Percentiles rank a stretch among this genome's conserved stretches.
Conservation (phyloP, 768 basidiomycete genomes). For the Plicaturopsis crispa region DNA sequence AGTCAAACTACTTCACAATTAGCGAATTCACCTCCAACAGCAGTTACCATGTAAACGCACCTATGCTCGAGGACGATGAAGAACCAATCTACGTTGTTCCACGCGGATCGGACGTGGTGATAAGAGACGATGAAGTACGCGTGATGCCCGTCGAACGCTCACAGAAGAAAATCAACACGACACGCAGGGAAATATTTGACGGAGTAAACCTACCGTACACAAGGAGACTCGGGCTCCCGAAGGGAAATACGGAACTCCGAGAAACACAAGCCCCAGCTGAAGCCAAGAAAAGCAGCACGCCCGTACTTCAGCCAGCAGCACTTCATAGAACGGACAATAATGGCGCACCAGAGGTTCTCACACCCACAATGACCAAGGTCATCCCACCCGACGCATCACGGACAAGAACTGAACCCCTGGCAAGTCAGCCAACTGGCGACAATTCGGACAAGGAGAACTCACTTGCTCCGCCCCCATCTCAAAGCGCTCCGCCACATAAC, state of each 20-base stretch:
- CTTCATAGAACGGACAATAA: too few species aligned
- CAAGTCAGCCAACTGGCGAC: too few species aligned
- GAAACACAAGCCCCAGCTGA: too few species aligned
- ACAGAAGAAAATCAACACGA: background rate
- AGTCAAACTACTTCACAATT: constrained; percentile 3
- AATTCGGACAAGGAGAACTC: too few species aligned
- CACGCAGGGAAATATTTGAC: constrained; percentile 1
- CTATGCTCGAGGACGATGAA: background rate
- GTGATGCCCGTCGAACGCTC: constrained; percentile 2
- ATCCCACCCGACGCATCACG: too few species aligned
- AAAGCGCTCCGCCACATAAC: too few species aligned
- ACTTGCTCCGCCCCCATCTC: too few species aligned
- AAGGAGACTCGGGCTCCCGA: background rate
- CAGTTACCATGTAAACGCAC: background rate
- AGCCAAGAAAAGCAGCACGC: too few species aligned
- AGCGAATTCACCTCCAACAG: constrained; percentile 1
- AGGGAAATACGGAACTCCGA: background rate
- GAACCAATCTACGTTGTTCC: background rate
- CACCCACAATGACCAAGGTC: too few species aligned
- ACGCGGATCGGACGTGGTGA: background rate
- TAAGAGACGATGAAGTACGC: background rate
- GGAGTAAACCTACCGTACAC: constrained; percentile 2
- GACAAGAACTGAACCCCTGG: too few species aligned
- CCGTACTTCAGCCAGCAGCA: too few species aligned
- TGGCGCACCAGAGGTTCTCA: too few species aligned